Conservation (phyloP, 805 yeast species). For the Torulaspora indica region DNA sequence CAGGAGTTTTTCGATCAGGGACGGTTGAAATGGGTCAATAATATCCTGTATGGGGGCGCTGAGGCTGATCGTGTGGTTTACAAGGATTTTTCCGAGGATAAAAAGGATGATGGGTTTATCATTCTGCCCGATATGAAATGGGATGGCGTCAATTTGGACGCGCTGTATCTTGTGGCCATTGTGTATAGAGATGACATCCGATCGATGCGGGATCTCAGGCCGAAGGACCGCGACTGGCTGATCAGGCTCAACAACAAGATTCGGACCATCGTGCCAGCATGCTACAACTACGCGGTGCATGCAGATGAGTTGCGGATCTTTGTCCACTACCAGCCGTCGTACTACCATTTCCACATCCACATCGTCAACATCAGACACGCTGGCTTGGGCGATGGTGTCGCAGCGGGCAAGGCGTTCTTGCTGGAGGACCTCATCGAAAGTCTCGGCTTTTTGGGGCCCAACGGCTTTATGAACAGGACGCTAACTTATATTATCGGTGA, state of each 20-base stretch:
- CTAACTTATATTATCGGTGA: slow-evolving; percentile 70
- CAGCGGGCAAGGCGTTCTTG: slow-evolving; percentile 75
- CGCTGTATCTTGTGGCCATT: slow-evolving; percentile 74
- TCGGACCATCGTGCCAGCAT: slow-evolving; percentile 42
- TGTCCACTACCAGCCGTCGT: slow-evolving; percentile 92
- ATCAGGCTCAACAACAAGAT: slow-evolving; percentile 44
- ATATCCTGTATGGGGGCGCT: slow-evolving; percentile 73
- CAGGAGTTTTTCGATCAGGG: slow-evolving; percentile 63
- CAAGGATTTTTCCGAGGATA: slow-evolving; percentile 49
- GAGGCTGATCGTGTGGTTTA: slow-evolving; percentile 78
- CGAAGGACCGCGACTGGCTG: slow-evolving; percentile 56
- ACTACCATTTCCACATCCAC: slow-evolving; percentile 93
- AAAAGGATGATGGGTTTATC: slow-evolving; percentile 54
- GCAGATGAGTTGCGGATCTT: slow-evolving; percentile 65
- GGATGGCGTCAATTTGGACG: slow-evolving; percentile 68
- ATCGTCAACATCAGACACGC: slow-evolving; percentile 69
- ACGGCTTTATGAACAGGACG: slow-evolving; percentile 55
- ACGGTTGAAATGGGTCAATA: slow-evolving; percentile 83
- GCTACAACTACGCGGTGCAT: slow-evolving; percentile 42
- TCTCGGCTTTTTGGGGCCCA: slow-evolving; percentile 47
- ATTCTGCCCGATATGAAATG: slow-evolving; percentile 94
- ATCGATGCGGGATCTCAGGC: slow-evolving; percentile 69
- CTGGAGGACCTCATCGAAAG: slow-evolving; percentile 79
- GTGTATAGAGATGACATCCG: slow-evolving; percentile 64
- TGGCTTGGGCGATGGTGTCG: slow-evolving; percentile 62